phyloP scores from a whole-genome alignment of 768 basidiomycete genomes.

The Tulasnella sp. region DNA sequence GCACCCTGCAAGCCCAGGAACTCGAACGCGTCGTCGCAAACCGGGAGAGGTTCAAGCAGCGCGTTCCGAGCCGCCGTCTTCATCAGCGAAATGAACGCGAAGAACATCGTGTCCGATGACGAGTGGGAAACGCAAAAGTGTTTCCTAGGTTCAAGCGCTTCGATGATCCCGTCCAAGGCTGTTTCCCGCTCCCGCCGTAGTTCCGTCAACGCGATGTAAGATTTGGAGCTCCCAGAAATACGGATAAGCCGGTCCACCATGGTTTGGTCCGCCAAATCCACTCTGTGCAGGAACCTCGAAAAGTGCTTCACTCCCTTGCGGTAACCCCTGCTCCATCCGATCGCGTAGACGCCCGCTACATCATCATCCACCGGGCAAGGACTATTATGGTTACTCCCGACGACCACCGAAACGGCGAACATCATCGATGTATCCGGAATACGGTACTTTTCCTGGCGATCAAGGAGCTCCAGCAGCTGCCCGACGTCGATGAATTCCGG shows the following conservation, averaged over 20 bases:
- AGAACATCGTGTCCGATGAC: background rate
- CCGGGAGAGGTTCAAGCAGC: background rate
- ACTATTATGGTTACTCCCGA: background rate
- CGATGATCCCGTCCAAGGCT: conserved; percentile 2
- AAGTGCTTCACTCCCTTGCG: background rate
- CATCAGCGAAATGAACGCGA: background rate
- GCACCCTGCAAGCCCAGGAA: background rate
- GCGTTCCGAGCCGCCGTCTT: background rate
- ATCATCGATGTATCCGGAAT: background rate
- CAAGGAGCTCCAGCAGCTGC: background rate
- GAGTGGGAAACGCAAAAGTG: background rate
- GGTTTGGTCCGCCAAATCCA: background rate
- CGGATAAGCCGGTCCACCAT: background rate
- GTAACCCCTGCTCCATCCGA: background rate
- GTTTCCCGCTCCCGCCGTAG: background rate
- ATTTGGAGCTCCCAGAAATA: background rate
- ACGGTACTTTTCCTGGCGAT: background rate
- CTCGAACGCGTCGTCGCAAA: background rate
- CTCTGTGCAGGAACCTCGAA: background rate
- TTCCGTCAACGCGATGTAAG: background rate
- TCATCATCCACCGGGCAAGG: background rate
- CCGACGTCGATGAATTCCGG: background rate
- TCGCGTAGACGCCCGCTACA: background rate
- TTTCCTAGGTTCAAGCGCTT: background rate
- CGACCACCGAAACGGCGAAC: background rate